A percentile compares a stretch with the other conserved stretches of the same genome.
phyloP scores from a whole-genome alignment of 495 filamentous ascomycete genomes.

The Neurospora sp. region DNA sequence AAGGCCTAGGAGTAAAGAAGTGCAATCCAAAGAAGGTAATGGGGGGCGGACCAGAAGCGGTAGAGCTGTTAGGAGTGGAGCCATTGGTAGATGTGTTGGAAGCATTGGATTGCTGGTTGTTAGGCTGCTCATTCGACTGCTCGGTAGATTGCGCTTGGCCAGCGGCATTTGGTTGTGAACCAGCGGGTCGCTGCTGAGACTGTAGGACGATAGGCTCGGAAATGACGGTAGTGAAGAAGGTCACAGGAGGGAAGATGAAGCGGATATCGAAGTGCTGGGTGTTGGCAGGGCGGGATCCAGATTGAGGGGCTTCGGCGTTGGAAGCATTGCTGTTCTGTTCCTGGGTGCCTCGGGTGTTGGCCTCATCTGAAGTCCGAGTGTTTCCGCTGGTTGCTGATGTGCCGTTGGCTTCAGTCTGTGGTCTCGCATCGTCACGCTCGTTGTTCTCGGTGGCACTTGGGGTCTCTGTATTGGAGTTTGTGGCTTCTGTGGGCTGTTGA shows the following conservation, averaged over 20 bases:
- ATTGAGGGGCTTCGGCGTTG: background rate
- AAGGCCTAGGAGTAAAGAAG: slow-evolving; percentile 1
- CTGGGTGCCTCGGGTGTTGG: background rate
- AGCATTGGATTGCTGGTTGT: background rate
- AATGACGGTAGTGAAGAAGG: slow-evolving; percentile 9
- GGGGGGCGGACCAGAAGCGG: background rate
- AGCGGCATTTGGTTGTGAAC: background rate
- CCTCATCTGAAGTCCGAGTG: background rate
- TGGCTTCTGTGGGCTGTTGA: background rate
- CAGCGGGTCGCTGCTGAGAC: background rate
- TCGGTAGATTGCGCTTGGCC: background rate
- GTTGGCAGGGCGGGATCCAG: background rate
- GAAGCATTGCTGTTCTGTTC: background rate
- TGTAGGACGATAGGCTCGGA: background rate
- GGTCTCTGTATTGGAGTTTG: background rate
- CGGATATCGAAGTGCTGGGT: slow-evolving; percentile 3
- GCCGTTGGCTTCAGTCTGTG: background rate
- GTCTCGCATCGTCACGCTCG: background rate
- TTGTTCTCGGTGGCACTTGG: background rate
- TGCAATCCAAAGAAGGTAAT: slow-evolving; percentile 7
- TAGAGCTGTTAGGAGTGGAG: background rate
- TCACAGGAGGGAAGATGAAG: slow-evolving; percentile 6
- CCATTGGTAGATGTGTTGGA: background rate
- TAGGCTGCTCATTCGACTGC: background rate
- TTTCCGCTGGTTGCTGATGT: background rate